Evolutionary conservation across 371 early-diverging fungal species (phyloP).

Genomic region (Mucor plumbeus): DNA sequence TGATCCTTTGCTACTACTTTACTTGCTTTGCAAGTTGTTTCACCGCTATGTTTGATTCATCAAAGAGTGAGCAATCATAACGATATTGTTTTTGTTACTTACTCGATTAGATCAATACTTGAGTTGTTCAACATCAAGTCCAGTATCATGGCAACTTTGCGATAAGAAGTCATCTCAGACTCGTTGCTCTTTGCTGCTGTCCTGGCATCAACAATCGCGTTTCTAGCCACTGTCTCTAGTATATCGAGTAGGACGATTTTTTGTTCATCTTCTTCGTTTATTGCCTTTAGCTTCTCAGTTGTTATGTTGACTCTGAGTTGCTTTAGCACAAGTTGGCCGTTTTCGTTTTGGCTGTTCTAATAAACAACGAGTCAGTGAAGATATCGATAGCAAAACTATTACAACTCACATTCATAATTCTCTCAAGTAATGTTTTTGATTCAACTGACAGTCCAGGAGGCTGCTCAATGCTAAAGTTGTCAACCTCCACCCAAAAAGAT

Average conservation of each 20-base stretch:
- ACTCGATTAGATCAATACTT: slow-evolving; percentile 17
- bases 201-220: slow-evolving; percentile 5
- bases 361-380: too few species aligned
- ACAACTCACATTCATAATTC: too few species aligned
- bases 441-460: too few species aligned
- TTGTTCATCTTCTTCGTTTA: slow-evolving; percentile 1
- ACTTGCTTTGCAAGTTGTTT: slow-evolving; percentile 23
- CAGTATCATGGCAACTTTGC: slow-evolving; percentile 24
- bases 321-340: not conserved
- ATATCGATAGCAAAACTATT: too few species aligned
- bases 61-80: not conserved
- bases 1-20: slow-evolving; percentile 24
- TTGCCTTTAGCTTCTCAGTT: not conserved
- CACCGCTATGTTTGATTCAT: slow-evolving; percentile 6
- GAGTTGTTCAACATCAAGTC: slow-evolving; percentile 23
- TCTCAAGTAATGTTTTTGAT: too few species aligned
- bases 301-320: slow-evolving; percentile 1
- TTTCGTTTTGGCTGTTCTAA: not conserved
- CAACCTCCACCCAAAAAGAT: too few species aligned
- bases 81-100: not conserved
- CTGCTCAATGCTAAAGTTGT: too few species aligned
- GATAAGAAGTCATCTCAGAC: slow-evolving; percentile 21
- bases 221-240: slow-evolving; percentile 16
- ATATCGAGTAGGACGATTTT: not conserved
- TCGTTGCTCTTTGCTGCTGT: slow-evolving; percentile 1